A percentile compares a stretch with the other conserved stretches of the same genome.
Evolutionary conservation across 257 asterid genomes (phyloP).

Genomic region (Mitragyna speciosa): DNA sequence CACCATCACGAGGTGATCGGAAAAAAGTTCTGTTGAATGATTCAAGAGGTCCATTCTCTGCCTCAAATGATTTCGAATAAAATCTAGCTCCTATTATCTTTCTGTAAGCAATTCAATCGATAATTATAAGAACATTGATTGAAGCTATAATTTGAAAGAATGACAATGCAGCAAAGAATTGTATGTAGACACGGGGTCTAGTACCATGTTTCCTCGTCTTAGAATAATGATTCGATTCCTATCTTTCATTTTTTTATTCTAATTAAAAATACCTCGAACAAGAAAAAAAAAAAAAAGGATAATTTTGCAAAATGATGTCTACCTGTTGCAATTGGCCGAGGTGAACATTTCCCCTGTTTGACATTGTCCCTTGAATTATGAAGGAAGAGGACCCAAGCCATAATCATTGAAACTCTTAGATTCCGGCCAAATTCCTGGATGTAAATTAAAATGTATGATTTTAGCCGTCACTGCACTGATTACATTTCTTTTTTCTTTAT

Average conservation of each 20-base stretch:
- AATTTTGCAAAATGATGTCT: not conserved
- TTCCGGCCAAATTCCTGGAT: conserved; percentile 62
- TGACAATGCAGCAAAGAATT: too few relatives aligned
- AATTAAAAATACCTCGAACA: not conserved
- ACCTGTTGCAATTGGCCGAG: conserved; percentile 53
- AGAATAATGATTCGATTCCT: not conserved
- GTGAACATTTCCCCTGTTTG: conserved; percentile 52
- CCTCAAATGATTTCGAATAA: conserved; percentile 43
- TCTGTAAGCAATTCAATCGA: conserved; percentile 30
- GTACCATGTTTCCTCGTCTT: not conserved
- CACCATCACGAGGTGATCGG: conserved; percentile 60
- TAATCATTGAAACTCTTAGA: conserved; percentile 48
- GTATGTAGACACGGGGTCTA: not conserved
- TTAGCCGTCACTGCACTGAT: too few relatives aligned
- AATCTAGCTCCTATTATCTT: conserved; percentile 62
- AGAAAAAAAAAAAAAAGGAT: not conserved
- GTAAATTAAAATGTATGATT: not conserved
- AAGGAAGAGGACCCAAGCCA: conserved; percentile 51
- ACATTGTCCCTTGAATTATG: conserved; percentile 58
- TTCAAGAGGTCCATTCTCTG: conserved; percentile 44
- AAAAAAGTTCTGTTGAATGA: conserved; percentile 36
- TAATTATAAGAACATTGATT: not conserved
- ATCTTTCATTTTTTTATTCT: not conserved
- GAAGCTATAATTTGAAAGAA: not conserved
- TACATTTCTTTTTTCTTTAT: too few relatives aligned